Conservation (phyloP, 768 basidiomycete genomes). For the Hygrophoropsis aurantiaca region DNA sequence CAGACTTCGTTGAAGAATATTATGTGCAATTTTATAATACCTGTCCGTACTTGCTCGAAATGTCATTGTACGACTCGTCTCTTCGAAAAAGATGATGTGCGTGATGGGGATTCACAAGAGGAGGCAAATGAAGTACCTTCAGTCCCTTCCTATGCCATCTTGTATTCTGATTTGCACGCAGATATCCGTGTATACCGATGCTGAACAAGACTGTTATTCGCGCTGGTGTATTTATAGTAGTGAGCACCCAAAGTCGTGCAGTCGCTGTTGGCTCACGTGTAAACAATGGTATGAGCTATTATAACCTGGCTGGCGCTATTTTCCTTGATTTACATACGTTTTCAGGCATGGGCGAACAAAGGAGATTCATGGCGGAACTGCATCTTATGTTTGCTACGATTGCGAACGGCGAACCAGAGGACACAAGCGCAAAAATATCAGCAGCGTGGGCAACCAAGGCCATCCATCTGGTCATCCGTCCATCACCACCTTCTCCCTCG, state of each 20-base stretch:
- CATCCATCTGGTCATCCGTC: no score
- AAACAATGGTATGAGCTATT: conserved; percentile 20
- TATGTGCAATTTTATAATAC: conserved; percentile 30
- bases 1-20: conserved; percentile 5
- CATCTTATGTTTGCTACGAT: conserved; percentile 26
- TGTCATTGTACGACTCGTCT: conserved; percentile 24
- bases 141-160: not conserved
- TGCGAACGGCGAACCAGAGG: conserved; percentile 19
- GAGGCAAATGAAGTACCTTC: conserved; percentile 16
- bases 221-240: conserved; percentile 28
- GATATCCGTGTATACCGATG: conserved; percentile 25
- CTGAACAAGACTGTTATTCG: conserved; percentile 30
- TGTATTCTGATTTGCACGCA: conserved; percentile 4
- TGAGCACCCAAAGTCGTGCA: conserved; percentile 24
- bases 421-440: conserved; percentile 22
- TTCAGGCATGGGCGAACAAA: conserved; percentile 29
- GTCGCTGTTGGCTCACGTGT: conserved; percentile 27
- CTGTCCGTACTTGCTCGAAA: conserved; percentile 31
- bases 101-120: conserved; percentile 15
- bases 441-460: no score
- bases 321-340: not conserved
- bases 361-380: conserved; percentile 27
- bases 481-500: conserved; percentile 5
- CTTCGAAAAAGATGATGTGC: conserved; percentile 15
- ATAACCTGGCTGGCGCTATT: not conserved